These are phyloP conservation scores for Colletotrichum musicola DNA, from an alignment of 2,329 filamentous ascomycete genomes.

Conservation along the genomic window DNA sequence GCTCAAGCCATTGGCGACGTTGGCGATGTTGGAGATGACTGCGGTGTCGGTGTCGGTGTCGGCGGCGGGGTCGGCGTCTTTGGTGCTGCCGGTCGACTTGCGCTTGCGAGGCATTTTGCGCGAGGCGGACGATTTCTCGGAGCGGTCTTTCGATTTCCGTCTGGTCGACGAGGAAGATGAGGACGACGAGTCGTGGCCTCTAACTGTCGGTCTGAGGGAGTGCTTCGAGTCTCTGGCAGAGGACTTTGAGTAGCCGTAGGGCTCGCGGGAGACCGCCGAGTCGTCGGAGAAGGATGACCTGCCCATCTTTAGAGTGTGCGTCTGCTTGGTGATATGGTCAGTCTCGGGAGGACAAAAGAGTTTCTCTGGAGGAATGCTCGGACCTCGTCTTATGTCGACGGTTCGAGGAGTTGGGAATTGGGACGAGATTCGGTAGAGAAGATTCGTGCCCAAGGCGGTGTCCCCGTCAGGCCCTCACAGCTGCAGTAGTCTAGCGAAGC, in stretches of 20 bases:
- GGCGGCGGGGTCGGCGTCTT: not conserved
- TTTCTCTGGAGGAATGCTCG: not conserved
- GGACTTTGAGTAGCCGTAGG: slow-evolving; percentile 20
- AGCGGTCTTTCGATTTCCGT: slow-evolving; percentile 27
- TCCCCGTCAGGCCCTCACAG: not conserved
- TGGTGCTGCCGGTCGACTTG: slow-evolving; percentile 13
- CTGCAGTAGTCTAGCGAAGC: not conserved
- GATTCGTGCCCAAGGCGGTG: slow-evolving; percentile 20
- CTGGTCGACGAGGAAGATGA: slow-evolving; percentile 8
- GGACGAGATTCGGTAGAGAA: not conserved
- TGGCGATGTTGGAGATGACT: not conserved
- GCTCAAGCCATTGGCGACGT: slow-evolving; percentile 1
- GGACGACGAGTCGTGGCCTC: slow-evolving; percentile 15
- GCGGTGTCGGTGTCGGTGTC: not conserved
- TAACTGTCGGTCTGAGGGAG: slow-evolving; percentile 28
- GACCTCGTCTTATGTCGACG: not conserved
- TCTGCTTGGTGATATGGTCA: not conserved
- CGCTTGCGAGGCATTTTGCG: slow-evolving; percentile 33
- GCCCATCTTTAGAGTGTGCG: slow-evolving; percentile 14
- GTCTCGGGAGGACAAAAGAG: not conserved
- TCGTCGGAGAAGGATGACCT: slow-evolving; percentile 26
- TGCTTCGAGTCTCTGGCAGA: slow-evolving; percentile 23
- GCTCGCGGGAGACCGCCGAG: slow-evolving; percentile 8
- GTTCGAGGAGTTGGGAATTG: not conserved
- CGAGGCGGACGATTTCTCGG: not conserved